These are phyloP conservation scores for Linderniella brevidens DNA, from an alignment of 257 asterid species.

Conservation along the genomic window DNA sequence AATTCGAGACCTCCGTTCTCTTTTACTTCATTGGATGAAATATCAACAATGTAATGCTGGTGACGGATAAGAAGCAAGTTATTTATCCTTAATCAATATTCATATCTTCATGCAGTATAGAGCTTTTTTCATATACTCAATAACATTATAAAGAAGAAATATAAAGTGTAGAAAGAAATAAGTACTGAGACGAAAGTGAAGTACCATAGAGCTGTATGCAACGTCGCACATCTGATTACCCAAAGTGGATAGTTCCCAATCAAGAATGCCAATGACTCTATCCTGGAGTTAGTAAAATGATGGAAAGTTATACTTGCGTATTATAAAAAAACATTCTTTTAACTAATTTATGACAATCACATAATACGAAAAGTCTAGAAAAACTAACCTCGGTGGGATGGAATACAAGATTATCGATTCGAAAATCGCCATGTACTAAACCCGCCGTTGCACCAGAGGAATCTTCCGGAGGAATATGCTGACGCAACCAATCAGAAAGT, in stretches of 20 bases:
- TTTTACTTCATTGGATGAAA: slow-evolving; percentile 29
- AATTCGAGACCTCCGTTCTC: slow-evolving; percentile 46
- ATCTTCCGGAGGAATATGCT: slow-evolving; percentile 77
- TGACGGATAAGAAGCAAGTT: slow-evolving; percentile 11
- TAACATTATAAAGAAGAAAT: too few species aligned
- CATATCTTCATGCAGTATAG: not conserved
- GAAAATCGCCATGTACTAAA: slow-evolving; percentile 95
- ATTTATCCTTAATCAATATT: not conserved
- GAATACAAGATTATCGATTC: slow-evolving; percentile 86
- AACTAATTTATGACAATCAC: not conserved
- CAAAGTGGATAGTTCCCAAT: slow-evolving; percentile 91
- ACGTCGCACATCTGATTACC: slow-evolving; percentile 97
- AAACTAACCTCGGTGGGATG: slow-evolving; percentile 81
- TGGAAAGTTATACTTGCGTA: too few species aligned
- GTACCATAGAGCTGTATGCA: slow-evolving; percentile 89
- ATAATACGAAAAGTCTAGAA: not conserved
- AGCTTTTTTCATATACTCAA: not conserved
- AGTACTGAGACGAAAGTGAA: slow-evolving; percentile 9
- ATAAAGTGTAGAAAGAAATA: slow-evolving; percentile 1
- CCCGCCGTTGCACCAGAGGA: slow-evolving; percentile 74
- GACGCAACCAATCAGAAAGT: slow-evolving; percentile 67
- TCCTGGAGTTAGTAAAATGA: slow-evolving; percentile 36
- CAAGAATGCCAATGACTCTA: slow-evolving; percentile 86
- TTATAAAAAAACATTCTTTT: too few species aligned
- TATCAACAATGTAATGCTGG: slow-evolving; percentile 68